Percentiles rank a stretch among this genome's conserved stretches.
Evolutionary conservation across 2,329 filamentous ascomycete genomes (phyloP).

Genomic region (Alternaria novae-zelandiae): DNA sequence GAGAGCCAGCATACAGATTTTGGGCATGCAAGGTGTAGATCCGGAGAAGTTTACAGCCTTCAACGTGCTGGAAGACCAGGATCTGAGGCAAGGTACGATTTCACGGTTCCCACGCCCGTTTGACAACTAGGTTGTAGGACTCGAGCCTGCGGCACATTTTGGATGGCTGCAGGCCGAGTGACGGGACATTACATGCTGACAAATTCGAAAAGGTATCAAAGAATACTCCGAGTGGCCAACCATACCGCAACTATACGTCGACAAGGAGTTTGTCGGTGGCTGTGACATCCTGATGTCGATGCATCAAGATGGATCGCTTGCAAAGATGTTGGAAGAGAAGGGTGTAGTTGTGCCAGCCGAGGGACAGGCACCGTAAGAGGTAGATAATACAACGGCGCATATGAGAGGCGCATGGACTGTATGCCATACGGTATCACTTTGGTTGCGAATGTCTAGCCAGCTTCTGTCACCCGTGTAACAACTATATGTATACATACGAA

Average conservation of each 20-base stretch:
- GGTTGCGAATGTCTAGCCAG: neutral
- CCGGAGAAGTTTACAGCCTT: slow-evolving; percentile 97
- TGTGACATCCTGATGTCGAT: slow-evolving; percentile 96
- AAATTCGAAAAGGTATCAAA: slow-evolving; percentile 76
- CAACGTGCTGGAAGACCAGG: slow-evolving; percentile 92
- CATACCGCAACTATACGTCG: slow-evolving; percentile 93
- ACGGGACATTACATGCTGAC: slow-evolving; percentile 15
- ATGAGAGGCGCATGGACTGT: neutral
- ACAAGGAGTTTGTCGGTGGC: slow-evolving; percentile 96
- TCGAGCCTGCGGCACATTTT: neutral
- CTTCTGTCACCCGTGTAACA: slow-evolving; percentile 1
- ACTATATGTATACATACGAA: slow-evolving; percentile 2
- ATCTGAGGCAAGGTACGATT: slow-evolving; percentile 74
- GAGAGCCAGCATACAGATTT: slow-evolving; percentile 89
- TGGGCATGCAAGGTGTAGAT: slow-evolving; percentile 93
- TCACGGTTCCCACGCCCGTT: neutral
- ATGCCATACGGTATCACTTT: neutral
- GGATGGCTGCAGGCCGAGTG: neutral
- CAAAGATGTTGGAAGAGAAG: slow-evolving; percentile 91
- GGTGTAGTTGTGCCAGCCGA: slow-evolving; percentile 72
- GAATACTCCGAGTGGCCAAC: slow-evolving; percentile 99
- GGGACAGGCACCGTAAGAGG: slow-evolving; percentile 27
- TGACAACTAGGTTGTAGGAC: neutral
- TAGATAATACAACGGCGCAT: neutral
- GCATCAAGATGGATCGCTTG: slow-evolving; percentile 94